Base-by-base conservation (phyloP, 139 green algal species). In the Gonium pectorale region DNA sequence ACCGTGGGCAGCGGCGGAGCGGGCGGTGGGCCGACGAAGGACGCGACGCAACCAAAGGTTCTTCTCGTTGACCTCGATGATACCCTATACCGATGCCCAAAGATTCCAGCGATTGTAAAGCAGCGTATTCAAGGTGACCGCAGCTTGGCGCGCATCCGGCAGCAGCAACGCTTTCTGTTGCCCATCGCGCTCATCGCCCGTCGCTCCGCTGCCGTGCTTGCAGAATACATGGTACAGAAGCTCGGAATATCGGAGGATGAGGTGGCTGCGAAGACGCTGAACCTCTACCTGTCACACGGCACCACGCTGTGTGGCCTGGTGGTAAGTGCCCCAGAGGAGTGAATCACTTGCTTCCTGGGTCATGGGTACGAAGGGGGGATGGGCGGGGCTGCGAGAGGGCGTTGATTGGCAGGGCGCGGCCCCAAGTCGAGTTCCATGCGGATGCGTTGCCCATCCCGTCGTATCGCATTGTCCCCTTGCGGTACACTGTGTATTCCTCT, bases 231-330 rank as follows among this genome's bases (percentile, higher is more conserved):
- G 88, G 59, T 88, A 1, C 56, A 92, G 29, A 80, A 89, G 37
- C 79, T 97, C 31, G 69, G 77, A 19, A 80, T 97, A 24, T 72
- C 88, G 5, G 17, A 79, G 3, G 87, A 94, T 0, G 67, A 92
- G 22, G 91, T 93, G 15, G 68, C 88, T 17, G 77, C 90, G 9
- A 37, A 86, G 5, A 92, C 89, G 19, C 51, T 87, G 19, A 63
- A 93, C 31, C 63, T 91, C 3, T 97, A 97, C 80, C 73, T 90
- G 0, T 78, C 90, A 37, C 87, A 94, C 67, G 94, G 94, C 35
- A 97, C 94, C 0, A 97, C 94, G 0, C 73, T 95, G 66, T 91
- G 90, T 35, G 94, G 94, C 5, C 89, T 97, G 7, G 91, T 95
- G 70, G 81, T 87, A 49, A 33, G 81, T 86, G 54, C 15, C n/a